A percentile compares a stretch with the other conserved stretches of the same genome.
Evolutionary conservation across 192 early-diverging fungal genomes (phyloP).

Genomic region (Coemansia sp.): DNA sequence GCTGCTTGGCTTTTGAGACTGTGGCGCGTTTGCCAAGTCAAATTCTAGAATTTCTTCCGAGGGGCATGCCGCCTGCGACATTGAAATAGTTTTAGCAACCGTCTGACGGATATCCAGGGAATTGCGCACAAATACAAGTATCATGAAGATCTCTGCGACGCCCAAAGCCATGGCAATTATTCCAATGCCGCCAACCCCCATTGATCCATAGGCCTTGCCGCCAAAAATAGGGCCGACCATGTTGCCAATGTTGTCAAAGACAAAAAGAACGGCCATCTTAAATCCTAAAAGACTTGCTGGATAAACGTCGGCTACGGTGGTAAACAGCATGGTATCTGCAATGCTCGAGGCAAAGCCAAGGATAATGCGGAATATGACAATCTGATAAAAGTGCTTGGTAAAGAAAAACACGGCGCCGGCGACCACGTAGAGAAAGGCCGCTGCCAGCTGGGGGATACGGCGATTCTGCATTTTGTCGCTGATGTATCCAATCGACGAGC

Average conservation of each 20-base stretch:
- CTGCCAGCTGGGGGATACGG: slow-evolving; percentile 22
- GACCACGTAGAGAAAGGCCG: slow-evolving; percentile 30
- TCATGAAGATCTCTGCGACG: slow-evolving; percentile 22
- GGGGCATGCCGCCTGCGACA: not conserved
- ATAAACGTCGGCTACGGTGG: slow-evolving; percentile 50
- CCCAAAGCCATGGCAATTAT: slow-evolving; percentile 39
- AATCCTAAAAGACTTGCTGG: slow-evolving; percentile 44
- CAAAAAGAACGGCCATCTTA: slow-evolving; percentile 45
- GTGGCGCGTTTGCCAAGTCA: not conserved
- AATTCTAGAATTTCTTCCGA: not conserved
- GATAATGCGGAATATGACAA: slow-evolving; percentile 37
- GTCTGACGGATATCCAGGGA: slow-evolving; percentile 37
- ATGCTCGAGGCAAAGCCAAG: slow-evolving; percentile 44
- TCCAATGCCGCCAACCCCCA: slow-evolving; percentile 47
- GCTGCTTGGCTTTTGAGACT: not conserved
- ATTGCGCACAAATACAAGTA: slow-evolving; percentile 43
- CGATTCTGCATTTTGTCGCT: slow-evolving; percentile 48
- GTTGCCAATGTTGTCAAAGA: slow-evolving; percentile 51
- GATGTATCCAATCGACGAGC: slow-evolving; percentile 32
- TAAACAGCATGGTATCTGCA: slow-evolving; percentile 49
- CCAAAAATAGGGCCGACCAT: slow-evolving; percentile 48
- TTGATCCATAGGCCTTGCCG: slow-evolving; percentile 39
- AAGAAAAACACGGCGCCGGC: slow-evolving; percentile 34
- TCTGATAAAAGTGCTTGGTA: slow-evolving; percentile 33
- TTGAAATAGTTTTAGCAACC: not conserved